Evolutionary conservation across 208 protist species (phyloP).

Genomic region (Leishmania guyanensis): DNA sequence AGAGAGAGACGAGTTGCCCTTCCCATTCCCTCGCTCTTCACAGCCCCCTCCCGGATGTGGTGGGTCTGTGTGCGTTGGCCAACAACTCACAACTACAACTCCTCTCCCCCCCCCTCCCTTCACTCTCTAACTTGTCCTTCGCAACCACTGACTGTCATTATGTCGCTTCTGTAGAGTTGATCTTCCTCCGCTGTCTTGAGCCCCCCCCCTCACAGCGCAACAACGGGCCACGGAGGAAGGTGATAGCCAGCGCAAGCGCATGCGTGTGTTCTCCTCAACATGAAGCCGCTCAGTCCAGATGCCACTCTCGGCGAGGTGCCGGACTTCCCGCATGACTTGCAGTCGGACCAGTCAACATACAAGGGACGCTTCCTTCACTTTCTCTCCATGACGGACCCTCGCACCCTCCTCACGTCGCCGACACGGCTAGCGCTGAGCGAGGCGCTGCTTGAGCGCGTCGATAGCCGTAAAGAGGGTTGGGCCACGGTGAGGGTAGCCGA

Average conservation of each 20-base stretch:
- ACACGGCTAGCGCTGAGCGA: slow-evolving; percentile 31
- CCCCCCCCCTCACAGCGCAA: not conserved
- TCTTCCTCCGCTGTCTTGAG: no score
- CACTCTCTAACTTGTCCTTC: not conserved
- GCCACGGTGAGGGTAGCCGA: slow-evolving; percentile 28
- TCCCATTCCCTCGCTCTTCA: no score
- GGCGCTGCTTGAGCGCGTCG: slow-evolving; percentile 36
- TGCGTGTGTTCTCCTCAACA: not conserved
- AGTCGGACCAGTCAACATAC: slow-evolving; percentile 47
- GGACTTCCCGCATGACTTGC: slow-evolving; percentile 44
- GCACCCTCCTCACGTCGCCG: slow-evolving; percentile 47
- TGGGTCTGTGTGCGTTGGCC: no score
- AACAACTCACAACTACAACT: not conserved
- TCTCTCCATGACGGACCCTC: slow-evolving; percentile 54
- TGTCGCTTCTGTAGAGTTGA: no score
- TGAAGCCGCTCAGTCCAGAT: not conserved
- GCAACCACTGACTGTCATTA: no score
- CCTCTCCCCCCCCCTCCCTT: not conserved
- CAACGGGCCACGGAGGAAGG: not conserved
- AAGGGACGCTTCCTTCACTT: slow-evolving; percentile 42
- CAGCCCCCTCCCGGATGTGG: no score
- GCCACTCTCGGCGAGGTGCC: slow-evolving; percentile 39
- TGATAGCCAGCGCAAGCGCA: not conserved
- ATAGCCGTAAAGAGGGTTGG: slow-evolving; percentile 33
- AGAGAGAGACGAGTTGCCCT: not conserved